These are phyloP conservation scores for Suhomyces canberraensis DNA, from an alignment of 805 yeast species.

Conservation along the genomic window DNA sequence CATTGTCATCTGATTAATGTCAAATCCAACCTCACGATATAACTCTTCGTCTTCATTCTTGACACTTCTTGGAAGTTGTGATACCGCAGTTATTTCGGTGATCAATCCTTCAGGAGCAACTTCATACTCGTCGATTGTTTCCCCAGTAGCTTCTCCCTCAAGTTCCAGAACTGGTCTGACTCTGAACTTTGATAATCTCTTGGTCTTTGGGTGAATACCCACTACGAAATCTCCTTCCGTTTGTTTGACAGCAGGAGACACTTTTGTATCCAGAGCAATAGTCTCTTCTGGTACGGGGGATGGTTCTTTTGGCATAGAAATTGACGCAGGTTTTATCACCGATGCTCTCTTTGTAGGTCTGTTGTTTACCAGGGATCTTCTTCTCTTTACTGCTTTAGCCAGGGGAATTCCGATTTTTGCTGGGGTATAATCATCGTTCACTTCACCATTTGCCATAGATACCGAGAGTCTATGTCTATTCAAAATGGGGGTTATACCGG, in stretches of 20 bases:
- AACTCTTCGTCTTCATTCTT: slow-evolving; percentile 36
- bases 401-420: slow-evolving; percentile 39
- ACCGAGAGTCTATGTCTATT: slow-evolving; percentile 28
- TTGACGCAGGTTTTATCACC: slow-evolving; percentile 1
- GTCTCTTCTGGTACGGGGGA: slow-evolving; percentile 11
- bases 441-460: slow-evolving; percentile 17
- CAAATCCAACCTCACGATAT: slow-evolving; percentile 44
- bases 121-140: slow-evolving; percentile 8
- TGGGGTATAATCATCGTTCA: slow-evolving; percentile 17
- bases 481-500: slow-evolving; percentile 29
- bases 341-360: slow-evolving; percentile 7
- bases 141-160: not conserved
- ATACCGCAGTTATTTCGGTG: slow-evolving; percentile 27
- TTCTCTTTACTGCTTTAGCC: slow-evolving; percentile 29
- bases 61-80: slow-evolving; percentile 37
- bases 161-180: slow-evolving; percentile 1
- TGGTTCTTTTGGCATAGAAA: slow-evolving; percentile 10
- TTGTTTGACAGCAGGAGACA: slow-evolving; percentile 3
- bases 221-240: slow-evolving; percentile 22
- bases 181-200: slow-evolving; percentile 28
- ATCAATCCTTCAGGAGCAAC: slow-evolving; percentile 38
- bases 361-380: slow-evolving; percentile 19
- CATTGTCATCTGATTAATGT: slow-evolving; percentile 56
- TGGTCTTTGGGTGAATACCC: slow-evolving; percentile 31
- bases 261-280: not conserved